A percentile compares a stretch with the other conserved stretches of the same genome.
phyloP scores from a whole-genome alignment of 352 stramenopile species.

The Globisporangium okanoganense region DNA sequence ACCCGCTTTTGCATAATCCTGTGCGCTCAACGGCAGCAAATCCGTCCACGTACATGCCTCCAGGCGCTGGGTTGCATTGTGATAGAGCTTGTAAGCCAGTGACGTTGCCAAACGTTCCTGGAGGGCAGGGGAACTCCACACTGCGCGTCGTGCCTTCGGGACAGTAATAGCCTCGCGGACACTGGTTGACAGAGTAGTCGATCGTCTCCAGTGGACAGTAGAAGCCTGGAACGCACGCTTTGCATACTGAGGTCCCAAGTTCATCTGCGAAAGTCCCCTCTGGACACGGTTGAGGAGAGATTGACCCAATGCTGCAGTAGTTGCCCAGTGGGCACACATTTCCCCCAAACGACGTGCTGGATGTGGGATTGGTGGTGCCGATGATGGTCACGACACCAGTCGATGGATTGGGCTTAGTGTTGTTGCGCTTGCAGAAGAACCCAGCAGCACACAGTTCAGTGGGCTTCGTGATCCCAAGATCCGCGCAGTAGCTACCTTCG shows the following conservation, averaged over 20 bases:
- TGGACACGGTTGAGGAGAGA: constrained; percentile 26
- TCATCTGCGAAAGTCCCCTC: constrained; percentile 40
- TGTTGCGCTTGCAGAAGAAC: constrained; percentile 55
- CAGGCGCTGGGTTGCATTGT: constrained; percentile 66
- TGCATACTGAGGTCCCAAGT: constrained; percentile 24
- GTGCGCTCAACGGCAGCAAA: constrained; percentile 43
- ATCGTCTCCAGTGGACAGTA: constrained; percentile 45
- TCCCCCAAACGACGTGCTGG: constrained; percentile 21
- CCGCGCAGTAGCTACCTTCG: constrained; percentile 43
- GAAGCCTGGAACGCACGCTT: constrained; percentile 31
- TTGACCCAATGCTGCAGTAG: constrained; percentile 47
- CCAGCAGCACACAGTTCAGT: constrained; percentile 34
- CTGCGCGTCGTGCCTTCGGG: constrained; percentile 48
- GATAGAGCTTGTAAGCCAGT: constrained; percentile 33
- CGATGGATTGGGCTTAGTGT: constrained; percentile 31
- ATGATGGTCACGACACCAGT: constrained; percentile 18
- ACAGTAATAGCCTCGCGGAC: constrained; percentile 83
- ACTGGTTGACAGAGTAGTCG: constrained; percentile 45
- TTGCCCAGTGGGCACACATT: constrained; percentile 39
- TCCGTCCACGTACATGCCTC: constrained; percentile 57
- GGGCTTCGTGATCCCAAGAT: constrained; percentile 28
- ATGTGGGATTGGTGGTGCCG: constrained; percentile 11
- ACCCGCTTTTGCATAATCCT: constrained; percentile 70
- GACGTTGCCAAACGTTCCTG: constrained; percentile 70
- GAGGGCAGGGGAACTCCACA: constrained; percentile 64